Evolutionary conservation across 805 yeast genomes (phyloP).

Genomic region (Lipomyces yamadae): DNA sequence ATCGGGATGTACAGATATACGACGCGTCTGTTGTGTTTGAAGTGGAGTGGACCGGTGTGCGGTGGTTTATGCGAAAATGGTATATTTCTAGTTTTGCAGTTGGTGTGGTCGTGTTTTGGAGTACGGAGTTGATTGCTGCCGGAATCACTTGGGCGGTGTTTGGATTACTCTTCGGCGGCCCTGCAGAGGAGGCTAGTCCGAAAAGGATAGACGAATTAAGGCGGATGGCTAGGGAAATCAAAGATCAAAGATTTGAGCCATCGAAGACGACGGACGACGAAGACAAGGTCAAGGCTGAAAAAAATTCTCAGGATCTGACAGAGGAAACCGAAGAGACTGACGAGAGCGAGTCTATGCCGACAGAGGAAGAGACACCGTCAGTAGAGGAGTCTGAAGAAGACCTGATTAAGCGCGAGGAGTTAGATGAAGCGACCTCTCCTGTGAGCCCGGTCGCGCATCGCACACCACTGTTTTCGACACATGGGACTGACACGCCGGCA

Average conservation of each 20-base stretch:
- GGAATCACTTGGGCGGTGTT: slow-evolving; percentile 18
- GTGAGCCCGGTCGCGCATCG: background rate
- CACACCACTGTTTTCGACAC: background rate
- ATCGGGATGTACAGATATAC: slow-evolving; percentile 40
- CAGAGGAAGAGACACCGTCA: background rate
- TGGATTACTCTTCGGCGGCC: background rate
- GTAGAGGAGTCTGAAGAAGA: slow-evolving; percentile 3
- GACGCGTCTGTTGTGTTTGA: slow-evolving; percentile 39
- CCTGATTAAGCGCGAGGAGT: background rate
- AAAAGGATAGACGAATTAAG: background rate
- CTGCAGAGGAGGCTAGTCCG: background rate
- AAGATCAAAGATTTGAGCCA: background rate
- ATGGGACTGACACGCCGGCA: slow-evolving; percentile 1
- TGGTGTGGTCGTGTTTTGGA: slow-evolving; percentile 43
- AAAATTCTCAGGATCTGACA: background rate
- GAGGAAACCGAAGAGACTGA: background rate
- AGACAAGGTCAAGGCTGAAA: background rate
- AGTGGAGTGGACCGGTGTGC: slow-evolving; percentile 44
- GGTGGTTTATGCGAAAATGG: slow-evolving; percentile 43
- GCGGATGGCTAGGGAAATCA: background rate
- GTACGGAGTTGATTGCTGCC: slow-evolving; percentile 37
- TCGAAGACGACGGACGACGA: background rate
- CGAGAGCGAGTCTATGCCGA: background rate
- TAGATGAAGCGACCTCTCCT: background rate
- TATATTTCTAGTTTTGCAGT: slow-evolving; percentile 37